These are phyloP conservation scores for Kwoniella sp. DNA, from an alignment of 768 basidiomycete species.

Conservation along the genomic window DNA sequence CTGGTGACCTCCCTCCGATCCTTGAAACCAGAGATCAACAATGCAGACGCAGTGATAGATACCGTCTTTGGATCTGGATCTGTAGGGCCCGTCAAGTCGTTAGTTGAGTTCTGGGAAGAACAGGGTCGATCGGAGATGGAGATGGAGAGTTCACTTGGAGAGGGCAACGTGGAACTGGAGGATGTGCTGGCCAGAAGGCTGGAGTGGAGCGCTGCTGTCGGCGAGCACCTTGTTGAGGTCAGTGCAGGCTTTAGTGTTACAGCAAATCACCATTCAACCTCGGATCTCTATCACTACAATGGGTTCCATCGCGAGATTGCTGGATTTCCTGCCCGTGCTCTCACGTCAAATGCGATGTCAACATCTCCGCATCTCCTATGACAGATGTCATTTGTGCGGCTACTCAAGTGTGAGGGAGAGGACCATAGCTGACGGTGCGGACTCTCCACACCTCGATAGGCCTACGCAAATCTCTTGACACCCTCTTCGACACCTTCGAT, in stretches of 20 bases:
- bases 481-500: conserved; percentile 33
- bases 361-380: too few species aligned
- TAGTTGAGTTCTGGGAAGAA: conserved; percentile 42
- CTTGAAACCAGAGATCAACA: conserved; percentile 24
- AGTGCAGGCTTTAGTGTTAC: too few species aligned
- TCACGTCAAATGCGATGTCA: too few species aligned
- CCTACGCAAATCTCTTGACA: conserved; percentile 38
- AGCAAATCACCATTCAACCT: too few species aligned
- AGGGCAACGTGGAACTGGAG: conserved; percentile 17
- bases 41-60: conserved; percentile 33
- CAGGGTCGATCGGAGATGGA: conserved; percentile 18
- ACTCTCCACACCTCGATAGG: conserved; percentile 19
- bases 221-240: conserved; percentile 47
- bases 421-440: neutral
- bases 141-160: neutral
- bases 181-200: conserved; percentile 27
- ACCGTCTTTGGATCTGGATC: conserved; percentile 40
- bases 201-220: conserved; percentile 32
- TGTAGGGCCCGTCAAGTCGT: conserved; percentile 21
- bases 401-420: too few species aligned
- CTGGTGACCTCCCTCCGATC: conserved; percentile 30
- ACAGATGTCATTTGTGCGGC: too few species aligned
- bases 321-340: too few species aligned
- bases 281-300: too few species aligned
- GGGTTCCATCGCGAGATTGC: too few species aligned